Conservation (phyloP, 1,284 basidiomycete genomes). For the Lentinula novae-zelandiae region DNA sequence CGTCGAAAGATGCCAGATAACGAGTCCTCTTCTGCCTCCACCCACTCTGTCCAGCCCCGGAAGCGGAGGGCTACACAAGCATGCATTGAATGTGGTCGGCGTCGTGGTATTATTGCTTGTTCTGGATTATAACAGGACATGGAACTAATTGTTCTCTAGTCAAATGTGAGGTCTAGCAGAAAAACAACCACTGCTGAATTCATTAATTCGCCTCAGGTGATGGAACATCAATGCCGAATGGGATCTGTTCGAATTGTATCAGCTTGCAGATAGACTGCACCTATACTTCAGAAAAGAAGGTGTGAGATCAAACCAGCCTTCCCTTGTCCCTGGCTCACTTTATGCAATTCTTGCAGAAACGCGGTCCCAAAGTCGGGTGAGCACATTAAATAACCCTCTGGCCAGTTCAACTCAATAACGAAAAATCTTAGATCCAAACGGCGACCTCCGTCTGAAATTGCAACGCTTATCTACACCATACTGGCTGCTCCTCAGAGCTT, state of each 20-base stretch:
- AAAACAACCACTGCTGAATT: neutral
- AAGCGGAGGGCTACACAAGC: neutral
- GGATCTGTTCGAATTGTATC: slow-evolving; percentile 4
- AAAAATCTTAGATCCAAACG: neutral
- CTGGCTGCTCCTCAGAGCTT: slow-evolving; percentile 7
- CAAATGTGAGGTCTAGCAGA: neutral
- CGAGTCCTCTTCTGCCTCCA: neutral
- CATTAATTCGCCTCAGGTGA: neutral
- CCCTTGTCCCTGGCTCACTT: neutral
- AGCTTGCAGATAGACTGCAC: slow-evolving; percentile 1
- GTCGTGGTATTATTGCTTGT: neutral
- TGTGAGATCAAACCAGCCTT: neutral
- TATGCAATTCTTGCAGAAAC: neutral
- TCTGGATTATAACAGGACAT: neutral
- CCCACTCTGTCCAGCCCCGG: neutral
- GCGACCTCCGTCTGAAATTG: slow-evolving; percentile 1
- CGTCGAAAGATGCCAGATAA: neutral
- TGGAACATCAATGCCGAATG: neutral
- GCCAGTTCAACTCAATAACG: too few relatives aligned
- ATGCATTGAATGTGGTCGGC: neutral
- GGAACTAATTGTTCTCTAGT: neutral
- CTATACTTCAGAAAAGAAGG: neutral
- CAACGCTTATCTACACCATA: slow-evolving; percentile 5
- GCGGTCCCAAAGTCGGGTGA: slow-evolving; percentile 9
- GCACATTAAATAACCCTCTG: neutral